Base-by-base conservation (phyloP, 345 rosid genomes). In the Corchorus olitorius region DNA sequence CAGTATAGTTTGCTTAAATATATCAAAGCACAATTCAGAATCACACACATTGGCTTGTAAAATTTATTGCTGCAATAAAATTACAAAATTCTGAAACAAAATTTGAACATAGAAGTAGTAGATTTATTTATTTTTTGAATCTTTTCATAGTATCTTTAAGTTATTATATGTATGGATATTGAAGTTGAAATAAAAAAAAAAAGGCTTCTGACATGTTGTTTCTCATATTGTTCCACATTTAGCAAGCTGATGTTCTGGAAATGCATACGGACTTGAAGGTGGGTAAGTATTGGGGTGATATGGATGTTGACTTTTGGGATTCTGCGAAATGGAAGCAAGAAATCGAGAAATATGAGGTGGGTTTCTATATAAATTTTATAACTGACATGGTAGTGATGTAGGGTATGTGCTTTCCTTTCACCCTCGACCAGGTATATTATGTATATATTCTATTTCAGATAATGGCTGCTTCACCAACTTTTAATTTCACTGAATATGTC, bases 161-260 rank as follows among this genome's bases (percentile, higher is more conserved):
- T 53, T 53, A 34, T 52, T 35, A 19, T 22, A 16, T 69, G 33
- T 16, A 34, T 70, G 27, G 27, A 50, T 50, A 4, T 27, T 60
- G 5, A 61, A 33, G 39, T 60, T 60, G 5, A 8, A 19, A 9
- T 58, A 4, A 17, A 60, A 33, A 14, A 50, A 45, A 45, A 45
- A 8, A 41, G 16, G 0, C 22, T 63, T 76, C 58, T 73, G 2
- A 56, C 46, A 41, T 72, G 16, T 73, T 74, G 52, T 41, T 17
- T n/a, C 70, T 52, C 13, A 67, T 74, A 33, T n/a, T 75, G 53
- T 72, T 78, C 46, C 66, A 50, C 63, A 49, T 75, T 43, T 70
- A 95, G 98, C 98, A 96, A 93, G 97, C 99, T 63, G 86, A 83
- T 70, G 97, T 86, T 52, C 73, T 96, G 77, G 74, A 75, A 82